Evolutionary conservation across 1,284 basidiomycete genomes (phyloP).

Genomic region (Athelia sp.): DNA sequence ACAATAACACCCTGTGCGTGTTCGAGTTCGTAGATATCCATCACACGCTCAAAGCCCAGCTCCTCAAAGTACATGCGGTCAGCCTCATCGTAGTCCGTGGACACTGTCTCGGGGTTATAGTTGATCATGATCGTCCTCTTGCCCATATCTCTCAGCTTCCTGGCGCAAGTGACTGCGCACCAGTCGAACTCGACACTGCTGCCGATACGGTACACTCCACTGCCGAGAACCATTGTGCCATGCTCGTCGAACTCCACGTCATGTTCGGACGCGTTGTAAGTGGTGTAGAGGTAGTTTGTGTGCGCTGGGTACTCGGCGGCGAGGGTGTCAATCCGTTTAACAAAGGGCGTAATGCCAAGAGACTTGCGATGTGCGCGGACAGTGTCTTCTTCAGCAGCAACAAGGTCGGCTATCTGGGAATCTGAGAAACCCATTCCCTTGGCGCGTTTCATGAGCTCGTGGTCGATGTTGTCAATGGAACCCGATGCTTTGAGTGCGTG

Average conservation of each 20-base stretch:
- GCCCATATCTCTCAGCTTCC: slow-evolving; percentile 88
- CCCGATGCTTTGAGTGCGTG: slow-evolving; percentile 64
- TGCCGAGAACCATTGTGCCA: slow-evolving; percentile 99
- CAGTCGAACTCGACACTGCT: slow-evolving; percentile 99
- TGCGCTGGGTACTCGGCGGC: slow-evolving; percentile 98
- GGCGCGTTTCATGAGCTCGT: slow-evolving; percentile 74
- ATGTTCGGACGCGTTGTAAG: slow-evolving; percentile 96
- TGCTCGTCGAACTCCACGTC: slow-evolving; percentile 96
- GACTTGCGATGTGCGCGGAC: slow-evolving; percentile 87
- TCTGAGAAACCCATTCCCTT: slow-evolving; percentile 97
- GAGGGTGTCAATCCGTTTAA: slow-evolving; percentile 99
- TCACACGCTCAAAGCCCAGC: slow-evolving; percentile 95
- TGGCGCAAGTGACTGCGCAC: slow-evolving; percentile 98
- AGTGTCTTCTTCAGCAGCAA: slow-evolving; percentile 64
- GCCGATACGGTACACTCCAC: slow-evolving; percentile 97
- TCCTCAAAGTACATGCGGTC: slow-evolving; percentile 99
- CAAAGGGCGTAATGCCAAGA: slow-evolving; percentile 91
- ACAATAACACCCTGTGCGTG: slow-evolving; percentile 91
- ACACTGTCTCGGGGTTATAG: slow-evolving; percentile 99
- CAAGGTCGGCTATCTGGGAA: slow-evolving; percentile 81
- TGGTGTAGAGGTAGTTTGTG: slow-evolving; percentile 99
- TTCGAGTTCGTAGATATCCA: slow-evolving; percentile 99
- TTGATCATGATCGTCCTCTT: slow-evolving; percentile 99
- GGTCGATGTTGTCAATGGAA: slow-evolving; percentile 58
- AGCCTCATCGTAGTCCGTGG: slow-evolving; percentile 99